Base-by-base conservation (phyloP, 1,284 basidiomycete genomes). In the Fomitiporia mediterranea region DNA sequence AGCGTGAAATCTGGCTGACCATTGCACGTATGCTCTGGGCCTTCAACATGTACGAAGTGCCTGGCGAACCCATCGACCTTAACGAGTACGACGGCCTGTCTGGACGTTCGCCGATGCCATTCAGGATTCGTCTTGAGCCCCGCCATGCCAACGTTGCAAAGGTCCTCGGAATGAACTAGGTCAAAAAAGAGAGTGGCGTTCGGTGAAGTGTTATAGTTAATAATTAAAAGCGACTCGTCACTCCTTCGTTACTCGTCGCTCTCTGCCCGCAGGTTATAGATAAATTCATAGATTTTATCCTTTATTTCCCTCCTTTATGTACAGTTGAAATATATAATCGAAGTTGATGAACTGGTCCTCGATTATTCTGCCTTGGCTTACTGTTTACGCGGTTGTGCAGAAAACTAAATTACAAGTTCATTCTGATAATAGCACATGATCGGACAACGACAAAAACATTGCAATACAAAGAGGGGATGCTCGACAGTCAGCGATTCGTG, bases 81-180 rank as follows among this genome's bases (percentile, higher is more conserved):
- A 62, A 70, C 42, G 70, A 72, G 56, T 72, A 72, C 49, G 70
- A 72, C 27, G 71, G 71, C 19, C 39, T 64, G 34, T 72, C 70
- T 2, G 70, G 71, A 6, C 64, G 70, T 23, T 66, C 66, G 8
- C 71, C 71, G 1, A 28, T 70, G 19, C 66, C 70, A 5, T 71
- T 64, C 57, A 61, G 66, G 38, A 61, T 70, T 34, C 63, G 46
- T 34, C 40, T 69, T 2, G 55, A 49, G 2, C 66, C 67, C 1
- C 58, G 70, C 28, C 53, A 55, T 25, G 21, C 39, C 27, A 53
- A 53, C 25, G 51, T 53, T 9, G 5, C 51, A 2, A 53, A 44
- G 51, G 51, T 53, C 6, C 51, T 53, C 9, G 51, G 51, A 6
- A 2, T 38, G 2, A 32, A 44, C 3, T 53, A 53, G 37, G 37